Conservation (phyloP, 179 eudicot genomes). For the Beta lomatogona region DNA sequence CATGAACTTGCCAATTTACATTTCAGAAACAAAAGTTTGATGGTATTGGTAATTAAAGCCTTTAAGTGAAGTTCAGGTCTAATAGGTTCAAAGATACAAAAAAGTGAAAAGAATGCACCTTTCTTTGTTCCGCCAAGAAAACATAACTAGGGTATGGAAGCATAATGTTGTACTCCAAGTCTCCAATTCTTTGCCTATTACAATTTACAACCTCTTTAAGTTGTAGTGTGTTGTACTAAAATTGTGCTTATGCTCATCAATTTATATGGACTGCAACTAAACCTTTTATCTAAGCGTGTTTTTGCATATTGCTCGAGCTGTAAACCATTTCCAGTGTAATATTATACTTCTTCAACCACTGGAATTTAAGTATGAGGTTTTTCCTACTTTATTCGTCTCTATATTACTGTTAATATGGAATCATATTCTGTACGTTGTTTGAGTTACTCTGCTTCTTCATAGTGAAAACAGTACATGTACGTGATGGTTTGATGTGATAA, state of each 20-base stretch:
- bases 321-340: neutral
- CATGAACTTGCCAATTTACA: neutral
- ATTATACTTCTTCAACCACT: neutral
- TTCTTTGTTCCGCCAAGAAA: no score
- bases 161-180: no score
- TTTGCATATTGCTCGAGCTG: neutral
- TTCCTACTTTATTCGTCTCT: neutral
- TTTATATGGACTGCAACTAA: neutral
- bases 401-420: slow-evolving; percentile 1
- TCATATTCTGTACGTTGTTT: slow-evolving; percentile 16
- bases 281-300: neutral
- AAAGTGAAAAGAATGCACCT: no score
- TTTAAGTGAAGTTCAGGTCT: neutral
- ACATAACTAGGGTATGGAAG: neutral
- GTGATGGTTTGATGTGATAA: neutral
- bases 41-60: neutral
- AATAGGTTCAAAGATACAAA: no score
- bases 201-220: neutral
- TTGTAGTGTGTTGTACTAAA: neutral
- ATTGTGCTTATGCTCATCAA: neutral
- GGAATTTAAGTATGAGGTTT: neutral
- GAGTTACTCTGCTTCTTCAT: slow-evolving; percentile 3
- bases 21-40: neutral
- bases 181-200: neutral
- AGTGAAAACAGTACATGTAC: neutral